Percentiles rank a stretch among this genome's conserved stretches.
phyloP scores from a whole-genome alignment of 768 basidiomycete genomes.

The Hericium coralloides region DNA sequence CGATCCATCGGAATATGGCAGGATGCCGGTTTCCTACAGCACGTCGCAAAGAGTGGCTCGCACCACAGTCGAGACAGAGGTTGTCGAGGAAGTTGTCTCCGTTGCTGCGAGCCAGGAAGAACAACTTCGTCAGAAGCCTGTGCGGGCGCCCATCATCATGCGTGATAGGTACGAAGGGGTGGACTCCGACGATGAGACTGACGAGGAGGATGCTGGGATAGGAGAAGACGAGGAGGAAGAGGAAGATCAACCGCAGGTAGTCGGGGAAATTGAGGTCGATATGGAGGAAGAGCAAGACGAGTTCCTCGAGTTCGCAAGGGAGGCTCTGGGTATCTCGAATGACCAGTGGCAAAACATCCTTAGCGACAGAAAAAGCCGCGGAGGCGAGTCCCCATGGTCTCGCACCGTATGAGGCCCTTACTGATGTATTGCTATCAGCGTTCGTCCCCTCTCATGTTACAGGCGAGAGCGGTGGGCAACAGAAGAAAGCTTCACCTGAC shows the following conservation, averaged over 20 bases:
- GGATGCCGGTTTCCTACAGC: constrained; percentile 64
- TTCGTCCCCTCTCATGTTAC: constrained; percentile 17
- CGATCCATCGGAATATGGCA: constrained; percentile 79
- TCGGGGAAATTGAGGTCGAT: constrained; percentile 79
- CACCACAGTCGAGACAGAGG: constrained; percentile 34
- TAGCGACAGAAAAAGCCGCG: constrained; percentile 63
- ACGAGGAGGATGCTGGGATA: constrained; percentile 41
- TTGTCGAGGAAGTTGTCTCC: constrained; percentile 19
- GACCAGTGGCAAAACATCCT: constrained; percentile 89
- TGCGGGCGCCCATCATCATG: constrained; percentile 72
- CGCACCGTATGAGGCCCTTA: too few species aligned
- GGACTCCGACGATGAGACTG: constrained; percentile 84
- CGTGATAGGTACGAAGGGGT: constrained; percentile 88
- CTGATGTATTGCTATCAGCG: constrained; percentile 6
- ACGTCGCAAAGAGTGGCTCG: constrained; percentile 63
- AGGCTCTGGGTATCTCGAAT: constrained; percentile 81
- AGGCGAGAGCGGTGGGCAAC: constrained; percentile 6
- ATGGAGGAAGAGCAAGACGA: constrained; percentile 93
- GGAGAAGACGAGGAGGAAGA: constrained; percentile 54
- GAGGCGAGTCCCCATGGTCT: constrained; percentile 48
- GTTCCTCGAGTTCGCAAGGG: constrained; percentile 90
- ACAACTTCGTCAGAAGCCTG: constrained; percentile 20
- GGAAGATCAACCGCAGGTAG: constrained; percentile 75
- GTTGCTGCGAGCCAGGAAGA: background rate
- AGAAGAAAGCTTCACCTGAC: background rate